These are phyloP conservation scores for Aegilops umbellulata DNA, from an alignment of 176 grass and related monocot genomes.

Conservation along the genomic window DNA sequence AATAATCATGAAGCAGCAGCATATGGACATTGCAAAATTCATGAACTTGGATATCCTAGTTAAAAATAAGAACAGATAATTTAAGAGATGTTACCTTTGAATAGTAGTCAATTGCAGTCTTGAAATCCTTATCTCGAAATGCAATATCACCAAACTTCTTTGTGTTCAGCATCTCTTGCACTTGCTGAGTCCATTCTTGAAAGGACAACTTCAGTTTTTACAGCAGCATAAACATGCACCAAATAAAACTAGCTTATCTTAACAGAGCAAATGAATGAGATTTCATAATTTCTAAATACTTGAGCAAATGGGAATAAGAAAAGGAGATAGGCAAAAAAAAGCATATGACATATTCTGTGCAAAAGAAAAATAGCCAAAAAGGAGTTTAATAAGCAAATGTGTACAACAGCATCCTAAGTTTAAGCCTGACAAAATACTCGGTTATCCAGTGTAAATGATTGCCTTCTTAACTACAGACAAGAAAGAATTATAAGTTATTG, in stretches of 20 bases:
- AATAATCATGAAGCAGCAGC: neutral
- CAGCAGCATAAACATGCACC: constrained; percentile 43
- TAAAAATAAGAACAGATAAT: constrained; percentile 2
- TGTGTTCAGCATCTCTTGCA: constrained; percentile 99
- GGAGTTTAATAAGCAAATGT: neutral
- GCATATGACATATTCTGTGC: neutral
- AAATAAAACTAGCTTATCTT: constrained; percentile 42
- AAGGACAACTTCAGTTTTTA: constrained; percentile 85
- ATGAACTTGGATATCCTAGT: neutral
- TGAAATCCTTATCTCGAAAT: constrained; percentile 99
- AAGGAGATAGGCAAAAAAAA: neutral
- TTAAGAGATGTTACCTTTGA: constrained; percentile 66
- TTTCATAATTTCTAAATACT: constrained; percentile 16
- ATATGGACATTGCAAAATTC: neutral
- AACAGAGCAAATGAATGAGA: constrained; percentile 23
- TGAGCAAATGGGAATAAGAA: neutral
- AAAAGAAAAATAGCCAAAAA: constrained; percentile 6
- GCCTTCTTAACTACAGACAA: neutral
- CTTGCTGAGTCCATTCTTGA: constrained; percentile 99
- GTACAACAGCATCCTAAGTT: neutral
- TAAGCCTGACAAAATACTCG: neutral
- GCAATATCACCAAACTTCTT: constrained; percentile 99
- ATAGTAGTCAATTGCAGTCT: constrained; percentile 97
- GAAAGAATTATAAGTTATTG: neutral
- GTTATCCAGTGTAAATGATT: neutral